These are phyloP conservation scores for Phlebiopsis gigantea DNA, from an alignment of 768 basidiomycete genomes.

Conservation along the genomic window DNA sequence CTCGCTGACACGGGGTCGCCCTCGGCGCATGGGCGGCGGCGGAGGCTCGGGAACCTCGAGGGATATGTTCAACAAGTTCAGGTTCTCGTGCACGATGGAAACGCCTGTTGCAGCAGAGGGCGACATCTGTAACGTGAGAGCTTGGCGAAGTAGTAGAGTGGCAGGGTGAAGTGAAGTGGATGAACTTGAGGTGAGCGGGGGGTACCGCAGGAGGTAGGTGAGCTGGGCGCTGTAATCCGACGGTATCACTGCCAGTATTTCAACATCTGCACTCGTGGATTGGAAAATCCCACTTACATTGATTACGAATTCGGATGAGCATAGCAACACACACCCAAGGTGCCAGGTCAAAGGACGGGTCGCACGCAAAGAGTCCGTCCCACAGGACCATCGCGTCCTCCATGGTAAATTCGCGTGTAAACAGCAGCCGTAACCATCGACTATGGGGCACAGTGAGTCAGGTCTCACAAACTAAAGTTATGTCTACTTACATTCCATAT, in stretches of 20 bases:
- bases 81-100: slow-evolving; percentile 79
- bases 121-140: slow-evolving; percentile 68
- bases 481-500: slow-evolving; percentile 77
- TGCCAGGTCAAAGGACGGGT: slow-evolving; percentile 70
- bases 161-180: slow-evolving; percentile 44
- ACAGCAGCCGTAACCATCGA: slow-evolving; percentile 90
- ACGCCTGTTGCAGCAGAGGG: slow-evolving; percentile 71
- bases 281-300: slow-evolving; percentile 46
- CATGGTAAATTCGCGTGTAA: slow-evolving; percentile 88
- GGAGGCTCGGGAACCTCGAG: slow-evolving; percentile 53
- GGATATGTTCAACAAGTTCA: slow-evolving; percentile 68
- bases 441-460: slow-evolving; percentile 33
- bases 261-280: neutral
- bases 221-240: slow-evolving; percentile 85
- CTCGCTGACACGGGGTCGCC: slow-evolving; percentile 27
- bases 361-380: slow-evolving; percentile 92
- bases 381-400: slow-evolving; percentile 81
- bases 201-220: slow-evolving; percentile 83
- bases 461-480: neutral
- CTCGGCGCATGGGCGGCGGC: slow-evolving; percentile 27
- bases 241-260: slow-evolving; percentile 58
- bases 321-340: slow-evolving; percentile 91
- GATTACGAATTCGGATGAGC: slow-evolving; percentile 90
- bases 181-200: slow-evolving; percentile 31
- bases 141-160: slow-evolving; percentile 76